Evolutionary conservation across 2,329 filamentous ascomycete species (phyloP), one percentile per base, ranked within the genome.

Genomic region (Cytospora schulzeri): DNA sequence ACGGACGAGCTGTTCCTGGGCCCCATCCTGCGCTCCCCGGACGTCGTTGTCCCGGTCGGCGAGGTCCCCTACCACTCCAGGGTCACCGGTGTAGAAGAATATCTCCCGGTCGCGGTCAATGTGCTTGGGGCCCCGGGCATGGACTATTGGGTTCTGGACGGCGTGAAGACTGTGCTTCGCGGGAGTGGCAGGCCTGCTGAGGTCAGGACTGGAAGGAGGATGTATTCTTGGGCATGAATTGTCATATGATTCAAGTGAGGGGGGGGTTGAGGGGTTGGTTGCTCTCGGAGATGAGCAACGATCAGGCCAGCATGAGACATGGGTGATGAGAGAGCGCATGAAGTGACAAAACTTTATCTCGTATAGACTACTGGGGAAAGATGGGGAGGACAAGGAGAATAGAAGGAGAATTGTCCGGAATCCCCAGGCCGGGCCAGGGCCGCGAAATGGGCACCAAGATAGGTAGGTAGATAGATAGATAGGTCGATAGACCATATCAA

Each of bases 41-140:
- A 76, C 31, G 67, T 78, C 7, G 67, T 73, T 8, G 69, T 75
- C 17, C 76, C 28, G 75, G 75, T 77, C 45, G 70, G 70, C 0
- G 73, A 77, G 57, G 53, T 71, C 8, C 68, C 73, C 1, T 76
- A 76, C 38, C 50, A 71, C 19, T 77, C 74, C 15, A 68, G 65
- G 2, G 67, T 76, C 38, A 75, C 70, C 24, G 69, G 66, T 0
- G 66, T 52, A 45, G 68, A 57, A 5, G 76, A 77, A 48, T 73
- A 74, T 14, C 68, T 68, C 1, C 71, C 76, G 2, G 64, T 78
- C 19, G 35, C 17, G 26, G 24, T 61, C 24, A 33, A 33, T 19
- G 15, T 56, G 24, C 33, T 56, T 6, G 28, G 52, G 8, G n/a
- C 52, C 2, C 51, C 52, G 4, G 38, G 26, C 19, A 45, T 53